Conservation (phyloP, 2,329 filamentous ascomycete species). For the Aspergillus fumigatiaffinis region DNA sequence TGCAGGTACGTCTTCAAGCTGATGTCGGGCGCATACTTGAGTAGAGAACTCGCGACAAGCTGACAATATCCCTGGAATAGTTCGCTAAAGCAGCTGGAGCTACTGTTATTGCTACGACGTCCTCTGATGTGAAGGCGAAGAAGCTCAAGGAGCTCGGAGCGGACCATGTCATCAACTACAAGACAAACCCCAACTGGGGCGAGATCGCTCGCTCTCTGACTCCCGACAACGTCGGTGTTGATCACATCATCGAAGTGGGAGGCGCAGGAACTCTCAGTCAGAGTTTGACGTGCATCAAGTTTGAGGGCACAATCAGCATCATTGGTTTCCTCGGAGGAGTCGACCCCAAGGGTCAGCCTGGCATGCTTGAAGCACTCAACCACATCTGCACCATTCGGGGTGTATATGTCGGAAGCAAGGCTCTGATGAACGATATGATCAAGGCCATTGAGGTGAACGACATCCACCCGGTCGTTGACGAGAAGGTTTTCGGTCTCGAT, state of each 20-base stretch:
- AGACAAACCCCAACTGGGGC: slow-evolving; percentile 57
- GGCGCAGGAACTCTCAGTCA: slow-evolving; percentile 59
- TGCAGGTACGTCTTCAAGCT: slow-evolving; percentile 39
- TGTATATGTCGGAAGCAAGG: slow-evolving; percentile 53
- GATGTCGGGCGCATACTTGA: neutral
- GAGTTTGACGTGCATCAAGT: slow-evolving; percentile 51
- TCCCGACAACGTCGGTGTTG: slow-evolving; percentile 52
- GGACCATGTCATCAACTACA: slow-evolving; percentile 60
- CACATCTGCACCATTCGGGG: slow-evolving; percentile 55
- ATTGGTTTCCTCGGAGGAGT: slow-evolving; percentile 56
- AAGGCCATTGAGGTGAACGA: slow-evolving; percentile 55
- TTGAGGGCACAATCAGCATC: slow-evolving; percentile 54
- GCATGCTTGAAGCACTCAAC: slow-evolving; percentile 49
- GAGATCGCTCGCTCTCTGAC: slow-evolving; percentile 50
- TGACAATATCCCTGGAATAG: slow-evolving; percentile 16
- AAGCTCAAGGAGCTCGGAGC: slow-evolving; percentile 55
- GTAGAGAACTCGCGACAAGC: neutral
- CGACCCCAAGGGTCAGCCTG: slow-evolving; percentile 46
- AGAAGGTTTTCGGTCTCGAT: slow-evolving; percentile 53
- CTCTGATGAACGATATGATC: slow-evolving; percentile 58
- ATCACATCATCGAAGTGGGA: slow-evolving; percentile 64
- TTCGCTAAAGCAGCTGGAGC: slow-evolving; percentile 51
- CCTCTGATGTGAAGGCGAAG: slow-evolving; percentile 52
- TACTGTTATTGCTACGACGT: slow-evolving; percentile 57
- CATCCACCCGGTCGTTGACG: slow-evolving; percentile 57